Evolutionary conservation across 805 yeast genomes (phyloP).

Genomic region (Candida tibetensis): DNA sequence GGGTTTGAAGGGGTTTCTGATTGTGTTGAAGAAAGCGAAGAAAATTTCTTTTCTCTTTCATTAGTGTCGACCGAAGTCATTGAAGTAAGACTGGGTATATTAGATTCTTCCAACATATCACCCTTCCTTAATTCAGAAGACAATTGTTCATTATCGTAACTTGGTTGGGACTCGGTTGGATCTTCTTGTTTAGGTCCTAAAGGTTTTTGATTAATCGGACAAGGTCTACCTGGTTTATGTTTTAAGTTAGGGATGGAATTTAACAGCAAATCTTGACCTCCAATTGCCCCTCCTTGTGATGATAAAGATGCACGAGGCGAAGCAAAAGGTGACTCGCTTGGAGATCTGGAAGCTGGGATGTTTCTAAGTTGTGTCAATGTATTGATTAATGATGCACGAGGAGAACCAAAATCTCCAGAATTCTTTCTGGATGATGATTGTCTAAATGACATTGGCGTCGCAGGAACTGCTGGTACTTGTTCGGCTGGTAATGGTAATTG

Average conservation of each 20-base stretch:
- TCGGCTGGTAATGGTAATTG: conserved; percentile 55
- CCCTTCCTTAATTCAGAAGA: not conserved
- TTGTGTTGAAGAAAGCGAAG: conserved; percentile 7
- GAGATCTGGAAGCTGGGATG: conserved; percentile 34
- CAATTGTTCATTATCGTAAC: too few species aligned
- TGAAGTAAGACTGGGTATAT: not conserved
- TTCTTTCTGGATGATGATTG: conserved; percentile 31
- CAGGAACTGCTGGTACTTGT: conserved; percentile 44
- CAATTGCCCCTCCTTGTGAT: conserved; percentile 20
- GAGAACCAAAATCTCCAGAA: conserved; percentile 37
- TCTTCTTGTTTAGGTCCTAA: not conserved
- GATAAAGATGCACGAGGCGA: conserved; percentile 52
- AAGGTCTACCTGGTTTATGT: conserved; percentile 8
- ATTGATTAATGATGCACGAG: conserved; percentile 40
- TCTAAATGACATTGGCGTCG: conserved; percentile 32
- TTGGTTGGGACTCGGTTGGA: too few species aligned
- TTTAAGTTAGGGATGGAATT: conserved; percentile 20
- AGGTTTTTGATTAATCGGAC: not conserved
- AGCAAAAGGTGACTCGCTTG: conserved; percentile 36
- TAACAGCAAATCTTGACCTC: conserved; percentile 12
- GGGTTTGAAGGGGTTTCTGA: conserved; percentile 5
- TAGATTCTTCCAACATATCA: not conserved
- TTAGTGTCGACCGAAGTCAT: conserved; percentile 1
- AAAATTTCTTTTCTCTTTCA: conserved; percentile 6
- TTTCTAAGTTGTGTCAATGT: conserved; percentile 40